Evolutionary conservation across 257 asterid species (phyloP).

Genomic region (Petunia axillaris): DNA sequence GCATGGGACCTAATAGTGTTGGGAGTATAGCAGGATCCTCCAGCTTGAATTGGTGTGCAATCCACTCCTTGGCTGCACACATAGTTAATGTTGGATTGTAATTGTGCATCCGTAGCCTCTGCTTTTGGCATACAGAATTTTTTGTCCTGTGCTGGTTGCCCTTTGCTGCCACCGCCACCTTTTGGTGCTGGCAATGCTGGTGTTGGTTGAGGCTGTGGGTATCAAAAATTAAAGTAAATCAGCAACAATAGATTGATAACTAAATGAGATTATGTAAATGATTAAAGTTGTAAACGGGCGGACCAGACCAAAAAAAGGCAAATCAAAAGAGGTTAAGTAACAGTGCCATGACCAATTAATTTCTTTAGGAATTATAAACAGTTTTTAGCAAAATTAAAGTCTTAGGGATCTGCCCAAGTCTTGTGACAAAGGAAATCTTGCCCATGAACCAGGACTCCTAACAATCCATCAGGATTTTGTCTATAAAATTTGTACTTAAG

Average conservation of each 20-base stretch:
- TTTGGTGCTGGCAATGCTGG: neutral
- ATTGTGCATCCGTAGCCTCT: conserved; percentile 11
- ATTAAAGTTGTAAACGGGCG: neutral
- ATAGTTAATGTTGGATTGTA: conserved; percentile 28
- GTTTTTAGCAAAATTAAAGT: too few species aligned
- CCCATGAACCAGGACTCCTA: too few species aligned
- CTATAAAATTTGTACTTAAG: too few species aligned
- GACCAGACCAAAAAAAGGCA: too few species aligned
- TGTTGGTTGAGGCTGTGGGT: neutral
- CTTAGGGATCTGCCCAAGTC: too few species aligned
- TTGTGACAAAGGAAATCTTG: too few species aligned
- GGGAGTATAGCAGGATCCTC: conserved; percentile 20
- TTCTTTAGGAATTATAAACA: too few species aligned
- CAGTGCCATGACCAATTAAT: too few species aligned
- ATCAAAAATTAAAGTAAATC: neutral
- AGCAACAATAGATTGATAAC: too few species aligned
- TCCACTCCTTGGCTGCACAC: conserved; percentile 26
- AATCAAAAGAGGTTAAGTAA: neutral
- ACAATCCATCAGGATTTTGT: too few species aligned
- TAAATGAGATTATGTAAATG: neutral
- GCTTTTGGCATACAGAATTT: conserved; percentile 23
- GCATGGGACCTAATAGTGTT: conserved; percentile 22
- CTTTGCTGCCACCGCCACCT: neutral
- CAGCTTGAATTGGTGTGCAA: conserved; percentile 24
- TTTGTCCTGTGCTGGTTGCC: neutral